Conservation (phyloP, 306 rosid genomes). For the Cicer arietinum region DNA sequence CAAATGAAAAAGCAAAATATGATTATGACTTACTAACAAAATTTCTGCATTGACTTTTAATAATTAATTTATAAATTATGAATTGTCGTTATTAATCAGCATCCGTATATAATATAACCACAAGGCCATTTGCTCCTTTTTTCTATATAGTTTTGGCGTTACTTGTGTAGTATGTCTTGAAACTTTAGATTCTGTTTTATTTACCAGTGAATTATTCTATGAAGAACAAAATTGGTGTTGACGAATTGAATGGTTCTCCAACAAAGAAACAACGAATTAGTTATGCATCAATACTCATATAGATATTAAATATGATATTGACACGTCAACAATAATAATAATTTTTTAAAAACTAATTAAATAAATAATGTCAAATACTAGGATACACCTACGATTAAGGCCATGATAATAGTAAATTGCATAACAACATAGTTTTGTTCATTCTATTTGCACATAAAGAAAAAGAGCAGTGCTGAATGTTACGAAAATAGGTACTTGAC, state of each 20-base stretch:
- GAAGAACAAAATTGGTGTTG: neutral
- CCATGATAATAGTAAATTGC: no score
- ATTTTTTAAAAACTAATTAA: no score
- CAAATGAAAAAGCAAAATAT: slow-evolving; percentile 16
- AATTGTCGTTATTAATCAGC: slow-evolving; percentile 4
- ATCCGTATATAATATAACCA: neutral
- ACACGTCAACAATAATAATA: no score
- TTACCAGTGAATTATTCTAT: neutral
- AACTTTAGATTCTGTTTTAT: neutral
- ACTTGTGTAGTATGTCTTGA: slow-evolving; percentile 21
- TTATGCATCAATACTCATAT: no score
- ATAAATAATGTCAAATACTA: no score
- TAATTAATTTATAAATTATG: neutral
- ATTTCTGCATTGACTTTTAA: neutral
- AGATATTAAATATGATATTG: no score
- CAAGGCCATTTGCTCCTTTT: neutral
- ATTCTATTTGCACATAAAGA: no score
- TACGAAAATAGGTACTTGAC: no score
- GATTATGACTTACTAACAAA: slow-evolving; percentile 48
- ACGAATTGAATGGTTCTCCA: neutral
- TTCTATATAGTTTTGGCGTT: slow-evolving; percentile 16
- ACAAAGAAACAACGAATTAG: neutral
- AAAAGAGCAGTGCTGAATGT: no score
- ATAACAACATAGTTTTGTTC: no score
- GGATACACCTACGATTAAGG: no score